These are phyloP conservation scores for Ulvella scutata DNA, from an alignment of 139 green algal species.

Conservation along the genomic window DNA sequence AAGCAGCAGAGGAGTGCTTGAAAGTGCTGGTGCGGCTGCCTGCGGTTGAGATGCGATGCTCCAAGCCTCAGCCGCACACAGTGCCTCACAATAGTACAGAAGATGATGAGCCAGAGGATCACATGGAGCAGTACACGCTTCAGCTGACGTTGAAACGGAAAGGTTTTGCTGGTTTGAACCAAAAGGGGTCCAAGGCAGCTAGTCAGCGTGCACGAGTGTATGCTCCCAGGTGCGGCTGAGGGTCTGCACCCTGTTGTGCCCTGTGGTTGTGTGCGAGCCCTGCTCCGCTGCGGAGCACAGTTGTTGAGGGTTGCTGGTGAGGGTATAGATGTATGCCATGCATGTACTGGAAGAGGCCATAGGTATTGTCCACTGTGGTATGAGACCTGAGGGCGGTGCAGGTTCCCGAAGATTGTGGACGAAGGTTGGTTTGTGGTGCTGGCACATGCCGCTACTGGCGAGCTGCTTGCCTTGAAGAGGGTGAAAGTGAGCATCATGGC, in stretches of 20 bases:
- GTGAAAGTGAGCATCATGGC: slow-evolving; percentile 32
- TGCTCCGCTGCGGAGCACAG: too few species aligned
- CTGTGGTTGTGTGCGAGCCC: neutral
- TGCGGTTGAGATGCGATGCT: slow-evolving; percentile 14
- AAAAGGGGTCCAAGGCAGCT: neutral
- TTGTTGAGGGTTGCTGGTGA: too few species aligned
- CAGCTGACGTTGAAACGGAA: slow-evolving; percentile 21
- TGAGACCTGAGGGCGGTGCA: neutral
- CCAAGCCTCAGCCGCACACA: neutral
- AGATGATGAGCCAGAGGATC: neutral
- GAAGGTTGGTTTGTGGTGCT: slow-evolving; percentile 91
- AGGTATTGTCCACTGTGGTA: neutral
- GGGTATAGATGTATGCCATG: too few species aligned
- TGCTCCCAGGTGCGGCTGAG: neutral
- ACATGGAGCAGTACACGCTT: slow-evolving; percentile 21
- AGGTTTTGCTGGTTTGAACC: neutral
- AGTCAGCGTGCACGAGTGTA: neutral
- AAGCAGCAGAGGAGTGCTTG: slow-evolving; percentile 11
- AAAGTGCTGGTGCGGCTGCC: slow-evolving; percentile 36
- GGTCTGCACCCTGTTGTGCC: neutral
- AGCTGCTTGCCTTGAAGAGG: slow-evolving; percentile 73
- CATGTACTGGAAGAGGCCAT: too few species aligned
- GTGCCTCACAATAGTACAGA: neutral
- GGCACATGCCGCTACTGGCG: slow-evolving; percentile 27
- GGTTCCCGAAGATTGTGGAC: slow-evolving; percentile 65